Base-by-base conservation (phyloP, 2,329 filamentous ascomycete genomes). In the Penicillium hordei region DNA sequence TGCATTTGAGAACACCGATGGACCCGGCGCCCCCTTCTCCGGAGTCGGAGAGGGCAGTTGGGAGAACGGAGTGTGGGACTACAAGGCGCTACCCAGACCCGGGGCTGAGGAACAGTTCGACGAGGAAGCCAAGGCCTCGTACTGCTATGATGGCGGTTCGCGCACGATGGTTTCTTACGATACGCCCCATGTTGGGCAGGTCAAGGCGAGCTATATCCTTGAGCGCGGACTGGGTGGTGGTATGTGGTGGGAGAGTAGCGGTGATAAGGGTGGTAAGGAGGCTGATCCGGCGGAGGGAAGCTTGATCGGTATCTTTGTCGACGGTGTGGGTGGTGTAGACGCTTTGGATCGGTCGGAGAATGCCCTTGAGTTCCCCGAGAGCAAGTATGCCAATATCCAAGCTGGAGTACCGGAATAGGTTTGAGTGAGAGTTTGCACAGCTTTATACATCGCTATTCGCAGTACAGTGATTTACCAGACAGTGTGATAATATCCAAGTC, bases 221-320 rank as follows among this genome's bases (percentile, higher is more conserved):
- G 70, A 84, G 19, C 78, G 82, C 25, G 78, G 82, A 0, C 82
- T 97, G 0, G 93, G 92, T 13, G 93, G 93, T n/a, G 90, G 83
- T 21, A 97, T 97, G 93, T 97, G 92, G 91, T 94, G 90, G 90
- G 93, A 97, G 79, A 90, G 86, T 67, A 93, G 89, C 67, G 88
- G 86, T 4, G 93, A 97, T 72, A 87, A 86, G 69, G 75, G 79
- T 8, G 87, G 86, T 0, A 77, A 74, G 40, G 57, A 58, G 23
- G 75, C 70, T 6, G 67, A 69, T 46, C 68, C 70, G 48, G 64
- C 65, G 7, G 70, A 75, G 29, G 78, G 81, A 0, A 93, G 89
- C 64, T 71, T 97, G 70, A 92, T 93, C 51, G 80, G 76, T 4
- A 86, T 82, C 9, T 78, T 78, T 60, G 69, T 76, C 12, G 73